phyloP scores from a whole-genome alignment of 2,329 filamentous ascomycete species.

The Pseudogymnoascus sp. region DNA sequence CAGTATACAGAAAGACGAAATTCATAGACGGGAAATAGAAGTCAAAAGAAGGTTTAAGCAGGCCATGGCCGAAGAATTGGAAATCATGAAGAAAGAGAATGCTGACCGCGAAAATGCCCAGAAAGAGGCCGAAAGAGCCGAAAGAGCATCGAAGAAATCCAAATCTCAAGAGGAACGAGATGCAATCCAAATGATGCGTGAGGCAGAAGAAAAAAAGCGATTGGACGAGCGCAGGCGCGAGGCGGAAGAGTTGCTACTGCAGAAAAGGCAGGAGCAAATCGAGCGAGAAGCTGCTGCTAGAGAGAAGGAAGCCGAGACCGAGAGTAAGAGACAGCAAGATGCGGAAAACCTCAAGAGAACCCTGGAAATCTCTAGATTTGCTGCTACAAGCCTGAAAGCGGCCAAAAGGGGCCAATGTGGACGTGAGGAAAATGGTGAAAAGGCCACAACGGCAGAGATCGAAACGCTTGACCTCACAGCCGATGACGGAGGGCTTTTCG shows the following conservation, averaged over 20 bases:
- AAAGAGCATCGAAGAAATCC: not conserved
- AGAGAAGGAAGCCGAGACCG: not conserved
- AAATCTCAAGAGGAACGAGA: not conserved
- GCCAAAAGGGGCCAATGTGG: not conserved
- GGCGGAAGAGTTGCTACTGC: not conserved
- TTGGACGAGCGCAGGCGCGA: not conserved
- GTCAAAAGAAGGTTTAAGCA: not conserved
- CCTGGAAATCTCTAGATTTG: not conserved
- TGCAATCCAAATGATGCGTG: not conserved
- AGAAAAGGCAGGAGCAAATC: not conserved
- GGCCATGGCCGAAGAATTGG: not conserved
- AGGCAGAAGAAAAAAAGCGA: not conserved
- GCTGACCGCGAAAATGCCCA: not conserved
- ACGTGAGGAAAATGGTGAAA: not conserved
- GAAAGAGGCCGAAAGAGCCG: not conserved
- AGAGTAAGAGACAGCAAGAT: not conserved
- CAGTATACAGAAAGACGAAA: not conserved
- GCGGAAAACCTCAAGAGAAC: not conserved
- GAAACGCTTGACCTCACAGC: not conserved
- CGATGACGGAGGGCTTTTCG: not conserved
- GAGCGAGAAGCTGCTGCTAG: not conserved
- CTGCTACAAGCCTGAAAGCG: not conserved
- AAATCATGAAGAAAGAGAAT: not conserved
- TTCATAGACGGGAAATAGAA: not conserved
- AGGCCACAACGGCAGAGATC: not conserved